These are phyloP conservation scores for Phoma sp. DNA, from an alignment of 2,329 filamentous ascomycete genomes.

Conservation along the genomic window DNA sequence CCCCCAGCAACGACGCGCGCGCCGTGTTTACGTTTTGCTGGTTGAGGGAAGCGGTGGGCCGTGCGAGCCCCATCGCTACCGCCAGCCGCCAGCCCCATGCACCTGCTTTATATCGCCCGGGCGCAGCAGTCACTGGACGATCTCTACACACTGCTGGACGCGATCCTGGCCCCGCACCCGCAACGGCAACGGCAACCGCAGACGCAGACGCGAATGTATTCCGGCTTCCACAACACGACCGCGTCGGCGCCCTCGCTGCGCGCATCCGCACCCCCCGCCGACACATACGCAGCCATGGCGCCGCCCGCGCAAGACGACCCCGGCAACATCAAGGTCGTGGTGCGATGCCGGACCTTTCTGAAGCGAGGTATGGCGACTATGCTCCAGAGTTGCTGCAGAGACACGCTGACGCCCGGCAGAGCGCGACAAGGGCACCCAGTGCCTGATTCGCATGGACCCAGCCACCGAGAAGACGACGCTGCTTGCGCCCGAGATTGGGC, in stretches of 20 bases:
- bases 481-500: conserved; percentile 64
- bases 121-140: conserved; percentile 33
- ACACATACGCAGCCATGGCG: conserved; percentile 41
- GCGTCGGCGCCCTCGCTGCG: conserved; percentile 55
- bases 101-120: conserved; percentile 38
- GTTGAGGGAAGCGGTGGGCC: conserved; percentile 27
- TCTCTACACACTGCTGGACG: conserved; percentile 32
- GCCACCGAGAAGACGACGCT: conserved; percentile 83
- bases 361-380: conserved; percentile 47
- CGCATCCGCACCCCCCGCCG: conserved; percentile 48
- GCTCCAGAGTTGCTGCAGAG: neutral
- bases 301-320: conserved; percentile 48
- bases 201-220: conserved; percentile 29
- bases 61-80: conserved; percentile 19
- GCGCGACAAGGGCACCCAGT: conserved; percentile 77
- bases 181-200: too few relatives aligned
- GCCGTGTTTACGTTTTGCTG: conserved; percentile 39
- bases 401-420: conserved; percentile 62
- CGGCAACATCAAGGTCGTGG: conserved; percentile 59
- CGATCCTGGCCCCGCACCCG: conserved; percentile 27
- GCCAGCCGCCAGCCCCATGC: conserved; percentile 27
- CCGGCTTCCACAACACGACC: conserved; percentile 38
- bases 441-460: conserved; percentile 91
- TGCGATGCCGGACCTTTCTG: conserved; percentile 56
- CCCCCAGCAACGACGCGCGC: conserved; percentile 28